Conservation (phyloP, 306 rosid genomes). For the Glycine latifolia region DNA sequence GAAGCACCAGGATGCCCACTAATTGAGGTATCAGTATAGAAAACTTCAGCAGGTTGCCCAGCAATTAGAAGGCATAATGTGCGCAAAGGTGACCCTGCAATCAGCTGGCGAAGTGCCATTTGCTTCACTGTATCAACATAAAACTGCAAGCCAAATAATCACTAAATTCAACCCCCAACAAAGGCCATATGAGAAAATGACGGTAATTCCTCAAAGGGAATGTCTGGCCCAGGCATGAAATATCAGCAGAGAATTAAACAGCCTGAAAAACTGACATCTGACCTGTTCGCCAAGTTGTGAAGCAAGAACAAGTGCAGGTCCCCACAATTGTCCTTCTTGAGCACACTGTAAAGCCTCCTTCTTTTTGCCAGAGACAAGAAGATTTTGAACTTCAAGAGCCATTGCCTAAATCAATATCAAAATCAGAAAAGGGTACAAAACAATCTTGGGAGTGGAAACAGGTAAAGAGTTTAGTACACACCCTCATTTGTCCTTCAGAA, state of each 20-base stretch:
- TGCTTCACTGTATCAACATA: constrained; percentile 90
- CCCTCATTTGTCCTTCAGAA: constrained; percentile 87
- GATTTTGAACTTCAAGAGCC: constrained; percentile 93
- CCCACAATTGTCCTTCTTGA: constrained; percentile 97
- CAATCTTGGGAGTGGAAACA: not conserved
- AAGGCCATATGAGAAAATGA: constrained; percentile 9
- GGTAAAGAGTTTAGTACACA: constrained; percentile 42
- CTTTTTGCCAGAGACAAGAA: constrained; percentile 89
- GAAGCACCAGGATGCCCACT: constrained; percentile 49
- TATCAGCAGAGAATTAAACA: not conserved
- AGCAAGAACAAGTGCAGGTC: constrained; percentile 96
- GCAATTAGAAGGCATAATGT: constrained; percentile 94
- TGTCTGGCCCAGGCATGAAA: constrained; percentile 34
- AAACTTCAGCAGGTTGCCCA: constrained; percentile 92
- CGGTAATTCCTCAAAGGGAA: not conserved
- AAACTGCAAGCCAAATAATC: constrained; percentile 66
- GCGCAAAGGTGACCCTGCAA: constrained; percentile 89
- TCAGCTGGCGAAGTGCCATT: constrained; percentile 84
- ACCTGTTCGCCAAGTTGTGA: constrained; percentile 98
- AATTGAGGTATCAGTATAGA: constrained; percentile 55
- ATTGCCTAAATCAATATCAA: constrained; percentile 67
- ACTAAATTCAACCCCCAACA: constrained; percentile 31
- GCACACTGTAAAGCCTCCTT: constrained; percentile 89
- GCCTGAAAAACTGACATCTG: constrained; percentile 36
- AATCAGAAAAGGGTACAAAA: constrained; percentile 34